Base-by-base conservation (phyloP, 305 asterid genomes). In the Ruellia speciosa region DNA sequence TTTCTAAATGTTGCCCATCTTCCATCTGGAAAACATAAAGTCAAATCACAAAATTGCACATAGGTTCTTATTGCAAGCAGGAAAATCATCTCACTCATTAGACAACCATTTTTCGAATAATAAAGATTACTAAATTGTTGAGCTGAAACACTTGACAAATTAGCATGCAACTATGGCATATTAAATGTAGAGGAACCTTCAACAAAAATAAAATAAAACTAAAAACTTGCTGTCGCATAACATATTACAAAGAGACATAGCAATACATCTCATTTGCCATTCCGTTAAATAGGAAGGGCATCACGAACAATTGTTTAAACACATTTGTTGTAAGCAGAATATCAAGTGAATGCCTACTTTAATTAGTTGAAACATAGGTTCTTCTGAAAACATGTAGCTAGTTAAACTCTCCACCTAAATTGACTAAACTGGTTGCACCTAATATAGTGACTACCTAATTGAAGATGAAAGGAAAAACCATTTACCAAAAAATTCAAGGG, bases 21-120 rank as follows among this genome's bases (percentile, higher is more conserved):
- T 82, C 93, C 97, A 89, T 86, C 85, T 84, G 71, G 54, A 31
- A 63, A 65, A 72, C 63, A 72, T 40, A 61, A 33, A 69, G 49
- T 48, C 46, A 62, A 51, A 33, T 54, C 28, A 72, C 54, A 77
- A 56, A 67, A 35, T 57, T 54, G 45, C 53, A 54, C 46, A 54
- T 68, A 33, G 12, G 49, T 33, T 54, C 20, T 4, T 33, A 50
- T 11, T 52, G 52, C 18, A 28, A 13, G 18, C 6, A 8, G n/a
- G 34, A 49, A 60, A 50, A 18, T 43, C 14, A 51, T 58, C 20
- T 37, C 51, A 18, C 47, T 5, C 37, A 4, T 34, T 34, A 13
- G 35, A 51, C 34, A n/a, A 14, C 18, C 13, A 51, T 31, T 28
- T 45, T 12, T 49, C 18, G 7, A 15, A 9, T 9, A 28, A 17